Conservation (phyloP, 2,329 filamentous ascomycete genomes). For the Aspergillus clavatus region DNA sequence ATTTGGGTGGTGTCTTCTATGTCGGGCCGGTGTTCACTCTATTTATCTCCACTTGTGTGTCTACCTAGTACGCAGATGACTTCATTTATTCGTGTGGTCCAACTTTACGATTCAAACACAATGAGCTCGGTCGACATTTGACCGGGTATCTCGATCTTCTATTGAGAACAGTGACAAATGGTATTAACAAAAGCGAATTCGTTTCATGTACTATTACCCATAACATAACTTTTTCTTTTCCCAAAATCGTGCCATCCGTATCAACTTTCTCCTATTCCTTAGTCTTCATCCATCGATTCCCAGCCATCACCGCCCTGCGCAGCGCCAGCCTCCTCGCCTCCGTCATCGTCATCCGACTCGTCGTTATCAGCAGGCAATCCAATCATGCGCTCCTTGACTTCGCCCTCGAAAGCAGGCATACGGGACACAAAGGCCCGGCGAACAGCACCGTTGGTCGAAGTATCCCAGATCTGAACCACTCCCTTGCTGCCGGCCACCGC, state of each 20-base stretch:
- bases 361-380: slow-evolving; percentile 63
- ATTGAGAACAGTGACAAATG: background rate
- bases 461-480: slow-evolving; percentile 91
- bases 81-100: background rate
- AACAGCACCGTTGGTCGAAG: slow-evolving; percentile 84
- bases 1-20: too few species aligned
- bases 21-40: too few species aligned
- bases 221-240: background rate
- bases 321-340: slow-evolving; percentile 46
- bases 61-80: too few species aligned
- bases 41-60: too few species aligned
- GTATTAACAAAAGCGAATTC: background rate
- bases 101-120: background rate
- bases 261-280: slow-evolving; percentile 9
- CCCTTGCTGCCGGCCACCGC: slow-evolving; percentile 95
- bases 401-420: slow-evolving; percentile 57
- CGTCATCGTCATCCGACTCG: slow-evolving; percentile 61
- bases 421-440: slow-evolving; percentile 75
- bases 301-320: slow-evolving; percentile 49
- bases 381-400: slow-evolving; percentile 70
- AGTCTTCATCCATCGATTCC: slow-evolving; percentile 54
- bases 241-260: background rate
- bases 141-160: slow-evolving; percentile 20
- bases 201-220: background rate
- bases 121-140: background rate